A percentile compares a stretch with the other conserved stretches of the same genome.
Conservation (phyloP, 306 rosid species). For the Casuarina equisetifolia region DNA sequence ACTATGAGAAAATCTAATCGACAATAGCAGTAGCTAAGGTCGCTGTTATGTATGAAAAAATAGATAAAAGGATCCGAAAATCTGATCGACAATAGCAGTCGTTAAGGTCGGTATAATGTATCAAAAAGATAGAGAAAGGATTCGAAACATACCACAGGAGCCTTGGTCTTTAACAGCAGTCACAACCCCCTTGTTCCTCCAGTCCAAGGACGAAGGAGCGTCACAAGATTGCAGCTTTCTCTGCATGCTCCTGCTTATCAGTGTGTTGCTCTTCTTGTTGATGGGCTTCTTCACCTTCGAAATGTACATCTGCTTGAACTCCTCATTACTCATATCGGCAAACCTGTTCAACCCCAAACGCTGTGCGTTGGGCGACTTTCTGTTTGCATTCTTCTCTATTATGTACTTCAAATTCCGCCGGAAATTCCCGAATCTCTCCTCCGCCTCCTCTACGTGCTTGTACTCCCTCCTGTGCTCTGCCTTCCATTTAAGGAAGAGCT, state of each 20-base stretch:
- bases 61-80: too few relatives aligned
- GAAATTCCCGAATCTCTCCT: conserved; percentile 61
- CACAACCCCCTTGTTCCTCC: conserved; percentile 74
- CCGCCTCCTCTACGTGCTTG: conserved; percentile 46
- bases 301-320: conserved; percentile 47
- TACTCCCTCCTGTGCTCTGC: conserved; percentile 50
- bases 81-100: too few relatives aligned
- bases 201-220: conserved; percentile 63
- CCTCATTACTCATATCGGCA: conserved; percentile 80
- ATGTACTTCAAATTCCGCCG: conserved; percentile 60
- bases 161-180: conserved; percentile 69
- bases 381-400: conserved; percentile 49
- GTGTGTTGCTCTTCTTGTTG: conserved; percentile 21
- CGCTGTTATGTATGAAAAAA: too few relatives aligned
- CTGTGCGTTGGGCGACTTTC: conserved; percentile 21
- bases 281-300: conserved; percentile 57
- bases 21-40: too few relatives aligned
- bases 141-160: conserved; percentile 50
- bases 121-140: not conserved
- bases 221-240: conserved; percentile 39
- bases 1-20: not conserved
- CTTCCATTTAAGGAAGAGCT: conserved; percentile 67
- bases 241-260: conserved; percentile 23
- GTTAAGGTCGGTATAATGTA: too few relatives aligned
- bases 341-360: conserved; percentile 65